Evolutionary conservation across 2,329 filamentous ascomycete species (phyloP), one percentile per base, ranked within the genome.

Genomic region (Teratosphaeria viscida): DNA sequence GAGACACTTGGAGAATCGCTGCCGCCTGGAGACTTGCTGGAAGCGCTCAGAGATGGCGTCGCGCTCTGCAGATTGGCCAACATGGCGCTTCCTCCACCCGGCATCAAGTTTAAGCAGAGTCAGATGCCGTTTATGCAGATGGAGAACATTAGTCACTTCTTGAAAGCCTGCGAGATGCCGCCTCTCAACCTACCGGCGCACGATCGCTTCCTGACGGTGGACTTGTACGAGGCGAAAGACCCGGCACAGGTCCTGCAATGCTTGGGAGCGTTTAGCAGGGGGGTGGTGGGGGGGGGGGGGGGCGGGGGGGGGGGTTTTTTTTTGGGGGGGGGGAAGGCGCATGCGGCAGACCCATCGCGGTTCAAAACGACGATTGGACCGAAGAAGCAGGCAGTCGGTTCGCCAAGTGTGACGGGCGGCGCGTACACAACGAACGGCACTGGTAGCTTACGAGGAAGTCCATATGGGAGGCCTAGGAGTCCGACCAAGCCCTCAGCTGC

Each of bases 41-140:
- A 94, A 60, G 84, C 82, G 19, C 79, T 99, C 56, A 95, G 92
- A 75, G 91, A 97, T 80, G 94, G 94, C 57, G 88, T 92, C 47
- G 88, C 88, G 35, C 82, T 99, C 32, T 99, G 94, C 89, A 92
- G 86, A 90, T 85, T 97, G 57, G 83, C 90, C 69, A 97, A 96
- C 71, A 81, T 92, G 59, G 88, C 88, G 43, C 88, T 89, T 34
- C 83, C 86, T 23, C 88, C 89, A 29, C 83, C 86, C 16, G 89
- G 89, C 0, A 83, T 96, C 76, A 90, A 87, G 73, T 97, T 88
- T 82, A 97, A 97, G 77, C 29, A 53, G 14, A 96, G 92, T 0
- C 77, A 85, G 49, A 97, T 97, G 92, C 94, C 94, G 0, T 99
- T 99, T 72, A 92, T 97, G 49, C 94, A 99, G 75, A 97, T 97